Evolutionary conservation across 2,329 filamentous ascomycete species (phyloP).

Genomic region (Ceratocystis cacaofunesta): DNA sequence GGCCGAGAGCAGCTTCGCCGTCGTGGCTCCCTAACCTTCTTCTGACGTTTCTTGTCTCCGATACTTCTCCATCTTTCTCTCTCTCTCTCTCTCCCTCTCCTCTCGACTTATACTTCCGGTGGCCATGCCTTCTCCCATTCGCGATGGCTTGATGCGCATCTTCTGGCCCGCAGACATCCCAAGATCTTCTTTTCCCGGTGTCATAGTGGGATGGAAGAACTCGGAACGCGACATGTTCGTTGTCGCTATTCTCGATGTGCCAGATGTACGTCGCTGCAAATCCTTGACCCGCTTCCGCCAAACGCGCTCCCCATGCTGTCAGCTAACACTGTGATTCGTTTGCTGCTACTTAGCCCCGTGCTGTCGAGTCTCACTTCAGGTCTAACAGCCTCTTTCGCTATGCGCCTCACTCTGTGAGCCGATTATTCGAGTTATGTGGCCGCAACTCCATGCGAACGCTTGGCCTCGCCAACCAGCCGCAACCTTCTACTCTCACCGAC

Average conservation of each 20-base stretch:
- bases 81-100: constrained; percentile 6
- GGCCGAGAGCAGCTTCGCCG: constrained; percentile 89
- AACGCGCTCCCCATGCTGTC: background rate
- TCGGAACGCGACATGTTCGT: constrained; percentile 83
- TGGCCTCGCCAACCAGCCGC: constrained; percentile 57
- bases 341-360: constrained; percentile 41
- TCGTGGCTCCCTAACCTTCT: constrained; percentile 55
- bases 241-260: constrained; percentile 74
- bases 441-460: constrained; percentile 72
- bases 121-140: constrained; percentile 47
- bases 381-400: constrained; percentile 71
- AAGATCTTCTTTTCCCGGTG: constrained; percentile 56
- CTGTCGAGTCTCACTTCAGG: constrained; percentile 77
- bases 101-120: constrained; percentile 19
- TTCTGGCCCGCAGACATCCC: constrained; percentile 91
- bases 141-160: constrained; percentile 88
- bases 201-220: constrained; percentile 92
- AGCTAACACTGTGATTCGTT: background rate
- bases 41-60: constrained; percentile 37
- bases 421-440: constrained; percentile 75
- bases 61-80: no score
- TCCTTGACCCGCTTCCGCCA: background rate
- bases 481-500: constrained; percentile 27
- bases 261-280: constrained; percentile 49
- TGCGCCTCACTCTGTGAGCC: constrained; percentile 61